These are phyloP conservation scores for Petunia axillaris DNA, from an alignment of 257 asterid species.

Conservation along the genomic window DNA sequence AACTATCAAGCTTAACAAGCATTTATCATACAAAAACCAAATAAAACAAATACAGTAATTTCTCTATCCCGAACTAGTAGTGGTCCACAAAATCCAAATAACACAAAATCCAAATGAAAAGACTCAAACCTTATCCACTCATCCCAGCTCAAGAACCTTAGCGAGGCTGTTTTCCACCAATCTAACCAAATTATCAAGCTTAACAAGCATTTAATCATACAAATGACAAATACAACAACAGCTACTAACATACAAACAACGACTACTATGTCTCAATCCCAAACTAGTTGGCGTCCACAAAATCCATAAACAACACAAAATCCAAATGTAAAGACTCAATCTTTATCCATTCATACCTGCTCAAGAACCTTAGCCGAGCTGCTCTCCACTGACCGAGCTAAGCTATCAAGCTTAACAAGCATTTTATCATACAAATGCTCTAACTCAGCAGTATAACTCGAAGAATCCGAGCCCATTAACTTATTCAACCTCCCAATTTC, in stretches of 20 bases:
- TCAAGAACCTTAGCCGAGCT: constrained; percentile 69
- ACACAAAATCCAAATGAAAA: not conserved
- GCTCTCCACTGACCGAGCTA: constrained; percentile 69
- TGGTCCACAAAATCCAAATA: not conserved
- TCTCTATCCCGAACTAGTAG: too few relatives aligned
- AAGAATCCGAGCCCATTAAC: constrained; percentile 62
- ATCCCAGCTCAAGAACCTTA: constrained; percentile 13
- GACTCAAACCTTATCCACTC: not conserved
- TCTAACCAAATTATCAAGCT: too few relatives aligned
- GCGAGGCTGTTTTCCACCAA: too few relatives aligned
- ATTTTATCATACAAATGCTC: constrained; percentile 82
- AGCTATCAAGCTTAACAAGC: constrained; percentile 69
- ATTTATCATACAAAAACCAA: too few relatives aligned
- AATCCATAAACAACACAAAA: not conserved
- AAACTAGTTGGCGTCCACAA: not conserved
- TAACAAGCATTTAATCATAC: not conserved
- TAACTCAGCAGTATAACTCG: constrained; percentile 54
- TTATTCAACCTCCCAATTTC: constrained; percentile 61
- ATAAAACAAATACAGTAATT: too few relatives aligned
- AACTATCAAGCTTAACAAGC: too few relatives aligned
- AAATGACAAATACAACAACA: too few relatives aligned
- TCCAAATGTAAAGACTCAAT: not conserved
- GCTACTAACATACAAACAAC: too few relatives aligned
- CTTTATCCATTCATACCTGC: constrained; percentile 55
- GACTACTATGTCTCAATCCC: too few relatives aligned